Conservation (phyloP, 257 asterid genomes). For the Hygrophila difformis region DNA sequence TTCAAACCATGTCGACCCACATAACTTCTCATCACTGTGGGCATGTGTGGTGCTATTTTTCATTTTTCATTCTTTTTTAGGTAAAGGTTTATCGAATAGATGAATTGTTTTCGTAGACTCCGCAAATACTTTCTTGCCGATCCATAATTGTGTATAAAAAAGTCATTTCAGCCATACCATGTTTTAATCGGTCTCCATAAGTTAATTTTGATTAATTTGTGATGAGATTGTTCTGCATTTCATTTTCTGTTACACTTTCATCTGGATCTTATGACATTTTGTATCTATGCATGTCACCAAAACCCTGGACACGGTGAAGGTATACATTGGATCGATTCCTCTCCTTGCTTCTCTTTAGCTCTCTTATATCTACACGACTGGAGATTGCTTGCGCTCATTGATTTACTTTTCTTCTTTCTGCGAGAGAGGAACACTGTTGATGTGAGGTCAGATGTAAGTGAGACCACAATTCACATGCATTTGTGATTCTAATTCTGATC, state of each 20-base stretch:
- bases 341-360: neutral
- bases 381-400: slow-evolving; percentile 9
- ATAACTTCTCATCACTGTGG: neutral
- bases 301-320: slow-evolving; percentile 40
- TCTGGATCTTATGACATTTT: too few species aligned
- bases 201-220: too few species aligned
- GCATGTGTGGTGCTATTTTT: neutral
- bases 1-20: neutral
- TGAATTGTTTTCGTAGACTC: too few species aligned
- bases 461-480: neutral
- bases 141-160: too few species aligned
- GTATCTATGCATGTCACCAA: slow-evolving; percentile 35
- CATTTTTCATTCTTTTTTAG: too few species aligned
- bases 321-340: slow-evolving; percentile 9
- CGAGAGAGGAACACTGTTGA: slow-evolving; percentile 57
- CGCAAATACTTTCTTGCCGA: too few species aligned
- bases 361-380: neutral
- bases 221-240: too few species aligned
- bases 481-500: neutral
- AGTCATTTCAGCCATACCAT: too few species aligned
- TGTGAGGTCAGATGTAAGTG: slow-evolving; percentile 76
- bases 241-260: too few species aligned
- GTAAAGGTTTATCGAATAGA: too few species aligned
- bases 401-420: neutral
- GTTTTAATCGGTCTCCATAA: too few species aligned